Percentiles rank a stretch among this genome's conserved stretches.
phyloP scores from a whole-genome alignment of 2,329 filamentous ascomycete species.

The Clonostachys sp. region DNA sequence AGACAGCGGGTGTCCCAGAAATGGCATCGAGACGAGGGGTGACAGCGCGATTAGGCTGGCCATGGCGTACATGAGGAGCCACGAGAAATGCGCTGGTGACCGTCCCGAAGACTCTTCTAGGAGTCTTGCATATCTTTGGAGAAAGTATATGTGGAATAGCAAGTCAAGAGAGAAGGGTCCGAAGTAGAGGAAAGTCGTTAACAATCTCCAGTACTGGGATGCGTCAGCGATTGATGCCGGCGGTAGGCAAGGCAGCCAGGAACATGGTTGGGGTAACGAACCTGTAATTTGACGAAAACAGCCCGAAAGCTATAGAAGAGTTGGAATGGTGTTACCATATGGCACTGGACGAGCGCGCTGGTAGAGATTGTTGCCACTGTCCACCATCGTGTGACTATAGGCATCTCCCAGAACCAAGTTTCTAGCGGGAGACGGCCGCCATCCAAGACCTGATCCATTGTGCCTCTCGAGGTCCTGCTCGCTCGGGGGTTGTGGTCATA shows the following conservation, averaged over 20 bases:
- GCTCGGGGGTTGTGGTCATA: too few relatives aligned
- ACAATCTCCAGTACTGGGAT: slow-evolving; percentile 85
- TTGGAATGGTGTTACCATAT: slow-evolving; percentile 88
- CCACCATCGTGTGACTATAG: slow-evolving; percentile 94
- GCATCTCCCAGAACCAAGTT: slow-evolving; percentile 99
- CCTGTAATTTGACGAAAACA: slow-evolving; percentile 89
- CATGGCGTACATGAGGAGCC: slow-evolving; percentile 85
- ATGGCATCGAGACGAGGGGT: slow-evolving; percentile 85
- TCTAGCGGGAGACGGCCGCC: slow-evolving; percentile 74
- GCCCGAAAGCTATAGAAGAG: slow-evolving; percentile 94
- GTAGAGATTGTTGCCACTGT: slow-evolving; percentile 87
- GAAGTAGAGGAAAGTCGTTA: slow-evolving; percentile 97
- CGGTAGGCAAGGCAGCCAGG: not conserved
- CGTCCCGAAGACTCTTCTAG: slow-evolving; percentile 92
- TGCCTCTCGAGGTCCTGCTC: too few relatives aligned
- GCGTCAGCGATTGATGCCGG: not conserved
- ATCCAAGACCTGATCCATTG: slow-evolving; percentile 57
- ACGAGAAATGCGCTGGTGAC: slow-evolving; percentile 90
- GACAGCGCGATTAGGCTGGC: slow-evolving; percentile 75
- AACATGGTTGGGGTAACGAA: slow-evolving; percentile 31
- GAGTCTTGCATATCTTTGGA: slow-evolving; percentile 91
- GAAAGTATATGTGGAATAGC: slow-evolving; percentile 96
- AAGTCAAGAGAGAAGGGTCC: slow-evolving; percentile 91
- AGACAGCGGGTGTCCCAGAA: slow-evolving; percentile 88
- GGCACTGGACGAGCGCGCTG: slow-evolving; percentile 86